Evolutionary conservation across 148 eudicot genomes (phyloP).

Genomic region (Selenicereus undatus): DNA sequence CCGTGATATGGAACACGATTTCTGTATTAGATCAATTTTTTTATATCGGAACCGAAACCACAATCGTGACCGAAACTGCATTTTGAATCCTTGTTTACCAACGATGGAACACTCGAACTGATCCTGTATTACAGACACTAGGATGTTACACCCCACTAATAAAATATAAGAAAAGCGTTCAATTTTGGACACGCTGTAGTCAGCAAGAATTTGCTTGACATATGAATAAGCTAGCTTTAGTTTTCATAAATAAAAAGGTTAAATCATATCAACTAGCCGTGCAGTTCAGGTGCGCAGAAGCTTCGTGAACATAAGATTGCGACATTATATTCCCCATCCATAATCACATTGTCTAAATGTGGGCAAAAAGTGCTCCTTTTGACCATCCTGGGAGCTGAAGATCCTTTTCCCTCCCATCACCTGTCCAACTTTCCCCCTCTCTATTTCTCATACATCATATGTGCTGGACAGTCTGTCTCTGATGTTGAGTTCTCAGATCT

Average conservation of each 20-base stretch:
- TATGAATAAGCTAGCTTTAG: neutral
- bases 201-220: neutral
- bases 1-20: too few relatives aligned
- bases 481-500: neutral
- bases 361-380: neutral
- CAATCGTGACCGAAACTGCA: too few relatives aligned
- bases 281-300: neutral
- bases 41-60: too few relatives aligned
- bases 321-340: slow-evolving; percentile 15
- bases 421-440: neutral
- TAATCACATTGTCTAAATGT: slow-evolving; percentile 10
- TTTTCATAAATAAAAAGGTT: too few relatives aligned
- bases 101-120: too few relatives aligned
- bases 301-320: neutral
- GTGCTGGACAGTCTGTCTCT: neutral
- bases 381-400: slow-evolving; percentile 12
- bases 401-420: neutral
- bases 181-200: neutral
- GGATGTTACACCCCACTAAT: too few relatives aligned
- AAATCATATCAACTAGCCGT: neutral
- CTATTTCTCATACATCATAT: too few relatives aligned
- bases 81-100: too few relatives aligned
- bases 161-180: too few relatives aligned
- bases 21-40: too few relatives aligned
- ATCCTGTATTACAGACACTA: too few relatives aligned